Percentiles rank a stretch among this genome's conserved stretches.
phyloP scores from a whole-genome alignment of 192 early-diverging fungal genomes.

The Entophlyctis helioformis region DNA sequence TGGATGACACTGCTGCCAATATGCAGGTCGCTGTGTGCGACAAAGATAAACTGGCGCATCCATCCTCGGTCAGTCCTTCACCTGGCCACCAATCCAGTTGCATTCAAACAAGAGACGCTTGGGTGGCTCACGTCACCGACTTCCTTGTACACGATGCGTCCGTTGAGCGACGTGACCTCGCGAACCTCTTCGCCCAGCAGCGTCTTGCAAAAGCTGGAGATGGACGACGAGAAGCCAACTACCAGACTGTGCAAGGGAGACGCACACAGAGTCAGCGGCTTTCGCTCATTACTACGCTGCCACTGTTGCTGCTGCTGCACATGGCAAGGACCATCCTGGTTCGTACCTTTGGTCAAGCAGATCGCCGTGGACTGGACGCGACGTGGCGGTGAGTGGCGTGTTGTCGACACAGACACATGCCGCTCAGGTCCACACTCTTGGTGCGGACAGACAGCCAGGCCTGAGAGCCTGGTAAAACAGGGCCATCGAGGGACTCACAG shows the following conservation, averaged over 20 bases:
- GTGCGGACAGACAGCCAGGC: no score
- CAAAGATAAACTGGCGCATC: slow-evolving; percentile 36
- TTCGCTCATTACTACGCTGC: no score
- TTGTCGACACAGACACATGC: no score
- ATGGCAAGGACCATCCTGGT: neutral
- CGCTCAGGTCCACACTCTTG: no score
- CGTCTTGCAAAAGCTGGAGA: slow-evolving; percentile 44
- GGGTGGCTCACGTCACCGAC: slow-evolving; percentile 50
- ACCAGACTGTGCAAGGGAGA: slow-evolving; percentile 19
- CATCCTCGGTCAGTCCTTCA: no score
- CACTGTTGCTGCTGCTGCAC: no score
- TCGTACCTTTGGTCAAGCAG: slow-evolving; percentile 29
- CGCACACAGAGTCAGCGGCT: neutral
- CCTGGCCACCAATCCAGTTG: no score
- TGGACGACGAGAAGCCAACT: slow-evolving; percentile 48
- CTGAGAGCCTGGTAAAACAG: no score
- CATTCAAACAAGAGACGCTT: no score
- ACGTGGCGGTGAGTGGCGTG: no score
- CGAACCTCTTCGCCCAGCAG: slow-evolving; percentile 42
- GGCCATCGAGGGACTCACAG: slow-evolving; percentile 13
- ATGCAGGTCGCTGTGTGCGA: slow-evolving; percentile 38
- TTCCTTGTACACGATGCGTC: slow-evolving; percentile 37
- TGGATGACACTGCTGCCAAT: slow-evolving; percentile 31
- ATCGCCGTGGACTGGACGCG: slow-evolving; percentile 30
- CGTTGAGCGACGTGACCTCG: slow-evolving; percentile 35